These are phyloP conservation scores for Cytospora schulzeri DNA, from an alignment of 2,329 filamentous ascomycete genomes.

Conservation along the genomic window DNA sequence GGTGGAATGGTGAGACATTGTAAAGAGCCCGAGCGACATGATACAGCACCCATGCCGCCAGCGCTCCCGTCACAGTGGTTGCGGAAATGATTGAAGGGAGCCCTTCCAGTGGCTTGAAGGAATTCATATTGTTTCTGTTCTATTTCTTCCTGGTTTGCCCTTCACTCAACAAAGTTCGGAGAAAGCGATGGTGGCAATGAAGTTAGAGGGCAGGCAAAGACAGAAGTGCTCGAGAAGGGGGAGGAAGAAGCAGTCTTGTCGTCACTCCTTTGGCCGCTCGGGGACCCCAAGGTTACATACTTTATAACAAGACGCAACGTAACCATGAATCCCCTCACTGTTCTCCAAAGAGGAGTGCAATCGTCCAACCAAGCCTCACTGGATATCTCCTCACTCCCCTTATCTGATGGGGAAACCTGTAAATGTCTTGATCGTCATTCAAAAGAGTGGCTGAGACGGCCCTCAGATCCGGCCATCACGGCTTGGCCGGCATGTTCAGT, in stretches of 20 bases:
- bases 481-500: too few relatives aligned
- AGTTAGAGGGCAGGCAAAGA: background rate
- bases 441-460: too few relatives aligned
- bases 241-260: background rate
- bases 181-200: background rate
- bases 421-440: too few relatives aligned
- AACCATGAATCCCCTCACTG: background rate
- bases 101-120: background rate
- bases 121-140: background rate
- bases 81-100: background rate
- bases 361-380: too few relatives aligned
- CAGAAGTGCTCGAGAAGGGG: background rate
- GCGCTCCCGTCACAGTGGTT: background rate
- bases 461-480: too few relatives aligned
- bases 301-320: background rate
- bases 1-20: constrained; percentile 2
- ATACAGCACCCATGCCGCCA: background rate
- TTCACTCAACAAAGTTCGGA: too few relatives aligned
- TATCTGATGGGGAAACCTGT: too few relatives aligned
- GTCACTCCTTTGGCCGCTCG: background rate
- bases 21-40: background rate
- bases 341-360: too few relatives aligned
- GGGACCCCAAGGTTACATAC: background rate
- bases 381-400: too few relatives aligned
- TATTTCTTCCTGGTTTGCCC: background rate